Percentiles rank a stretch among this genome's conserved stretches.
Conservation (phyloP, 441 rosid genomes). For the Populus hybrid region DNA sequence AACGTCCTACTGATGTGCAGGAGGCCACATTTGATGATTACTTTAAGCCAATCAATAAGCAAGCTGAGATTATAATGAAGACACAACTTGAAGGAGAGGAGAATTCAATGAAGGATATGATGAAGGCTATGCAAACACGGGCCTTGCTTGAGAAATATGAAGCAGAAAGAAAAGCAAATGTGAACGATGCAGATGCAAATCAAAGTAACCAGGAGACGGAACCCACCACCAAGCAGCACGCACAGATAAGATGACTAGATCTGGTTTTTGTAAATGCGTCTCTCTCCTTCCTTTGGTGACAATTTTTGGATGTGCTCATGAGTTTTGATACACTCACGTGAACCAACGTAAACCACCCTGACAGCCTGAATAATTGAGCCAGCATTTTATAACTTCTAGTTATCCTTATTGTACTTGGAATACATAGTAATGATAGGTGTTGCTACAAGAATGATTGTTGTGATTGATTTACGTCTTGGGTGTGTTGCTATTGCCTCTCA, state of each 20-base stretch:
- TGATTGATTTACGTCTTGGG: not conserved
- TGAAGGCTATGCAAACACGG: constrained; percentile 47
- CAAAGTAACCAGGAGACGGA: constrained; percentile 33
- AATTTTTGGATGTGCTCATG: not conserved
- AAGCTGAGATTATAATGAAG: constrained; percentile 74
- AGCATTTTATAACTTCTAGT: not conserved
- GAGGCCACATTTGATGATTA: constrained; percentile 77
- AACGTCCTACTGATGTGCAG: constrained; percentile 35
- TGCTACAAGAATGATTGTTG: not conserved
- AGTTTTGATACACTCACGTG: not conserved
- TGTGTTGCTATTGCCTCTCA: too few relatives aligned
- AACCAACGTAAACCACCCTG: not conserved
- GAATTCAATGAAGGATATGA: constrained; percentile 42
- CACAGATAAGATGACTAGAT: constrained; percentile 33
- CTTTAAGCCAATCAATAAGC: constrained; percentile 78
- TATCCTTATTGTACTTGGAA: not conserved
- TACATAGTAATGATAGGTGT: not conserved
- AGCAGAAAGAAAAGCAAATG: constrained; percentile 43
- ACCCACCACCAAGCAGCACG: constrained; percentile 28
- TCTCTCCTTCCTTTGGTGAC: not conserved
- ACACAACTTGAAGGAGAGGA: constrained; percentile 83
- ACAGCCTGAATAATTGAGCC: not conserved
- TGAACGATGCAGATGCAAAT: constrained; percentile 22
- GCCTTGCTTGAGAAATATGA: constrained; percentile 45
- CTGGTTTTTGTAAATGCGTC: not conserved